Base-by-base conservation (phyloP, 805 yeast species). In the Kazachstania bromeliacearum region DNA sequence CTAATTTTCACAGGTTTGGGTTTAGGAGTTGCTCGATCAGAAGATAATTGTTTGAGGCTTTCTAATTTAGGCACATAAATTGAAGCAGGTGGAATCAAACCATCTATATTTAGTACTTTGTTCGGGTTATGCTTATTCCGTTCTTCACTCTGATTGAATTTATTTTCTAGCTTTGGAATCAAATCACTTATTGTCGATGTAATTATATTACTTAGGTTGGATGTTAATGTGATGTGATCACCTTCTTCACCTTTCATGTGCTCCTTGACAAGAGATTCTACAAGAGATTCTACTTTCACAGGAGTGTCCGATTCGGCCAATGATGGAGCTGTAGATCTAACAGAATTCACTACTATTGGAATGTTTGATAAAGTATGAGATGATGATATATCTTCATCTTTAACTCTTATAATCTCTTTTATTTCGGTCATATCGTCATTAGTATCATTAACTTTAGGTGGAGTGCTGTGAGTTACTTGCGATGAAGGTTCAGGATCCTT, bases 71-170 rank as follows among this genome's bases (percentile, higher is more conserved):
- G 29, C 19, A 24, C 9, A 13, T 16, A 14, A 7, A 18, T 24
- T 6, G n/a, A 10, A 9, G 26, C 12, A 10, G 58, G 60, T 7
- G 58, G 58, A 3, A 52, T 52, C n/a, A 51, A 31, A 3, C 60
- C 60, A 38, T 55, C 60, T 7, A 53, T 28, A 32, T 55, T 55
- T 19, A 55, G 33, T 4, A 46, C 47, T n/a, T 35, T 35, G 10
- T 36, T 36, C 29, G 47, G 50, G 8, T 50, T 38, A 8, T 41
- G 18, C 44, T 39, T 28, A 19, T 37, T 39, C 21, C 23, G 30
- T 15, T 21, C 5, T 27, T 35, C 33, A 7, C 15, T 13, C n/a
- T n/a, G n/a, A n/a, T n/a, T n/a, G n/a, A n/a, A n/a, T n/a, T n/a
- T n/a, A n/a, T n/a, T n/a, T 17, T 26, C 29, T 26, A 12, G 15